A percentile compares a stretch with the other conserved stretches of the same genome.
Evolutionary conservation across 1,284 basidiomycete species (phyloP).

Genomic region (Agaricales sp.): DNA sequence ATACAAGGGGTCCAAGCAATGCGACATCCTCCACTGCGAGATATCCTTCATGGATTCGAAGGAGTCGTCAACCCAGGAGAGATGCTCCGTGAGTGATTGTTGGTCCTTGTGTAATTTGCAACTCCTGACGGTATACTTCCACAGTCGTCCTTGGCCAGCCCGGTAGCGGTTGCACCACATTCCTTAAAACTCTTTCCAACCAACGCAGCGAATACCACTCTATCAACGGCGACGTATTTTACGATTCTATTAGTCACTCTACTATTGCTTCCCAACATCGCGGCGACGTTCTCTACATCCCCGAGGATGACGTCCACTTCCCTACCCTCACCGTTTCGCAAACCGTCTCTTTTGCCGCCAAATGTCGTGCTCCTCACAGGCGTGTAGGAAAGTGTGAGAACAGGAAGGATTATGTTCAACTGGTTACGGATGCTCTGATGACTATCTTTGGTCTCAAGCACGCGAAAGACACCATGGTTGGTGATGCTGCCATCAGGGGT

Average conservation of each 20-base stretch:
- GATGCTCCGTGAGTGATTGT: conserved; percentile 20
- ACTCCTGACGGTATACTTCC: conserved; percentile 2
- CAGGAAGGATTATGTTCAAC: conserved; percentile 32
- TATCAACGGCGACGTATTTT: conserved; percentile 22
- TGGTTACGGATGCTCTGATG: neutral
- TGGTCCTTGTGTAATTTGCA: neutral
- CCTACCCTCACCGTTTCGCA: conserved; percentile 65
- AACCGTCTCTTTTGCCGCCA: conserved; percentile 56
- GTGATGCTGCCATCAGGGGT: conserved; percentile 66
- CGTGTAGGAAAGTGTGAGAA: conserved; percentile 25
- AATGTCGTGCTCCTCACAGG: conserved; percentile 43
- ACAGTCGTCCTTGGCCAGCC: conserved; percentile 28
- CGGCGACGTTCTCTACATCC: conserved; percentile 60
- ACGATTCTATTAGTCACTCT: conserved; percentile 23
- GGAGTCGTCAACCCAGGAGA: conserved; percentile 25
- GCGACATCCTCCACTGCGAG: conserved; percentile 14
- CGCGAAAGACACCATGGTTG: conserved; percentile 49
- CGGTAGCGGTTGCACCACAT: conserved; percentile 28
- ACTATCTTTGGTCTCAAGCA: conserved; percentile 34
- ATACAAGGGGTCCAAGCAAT: conserved; percentile 8
- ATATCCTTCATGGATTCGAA: conserved; percentile 21
- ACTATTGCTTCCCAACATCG: conserved; percentile 45
- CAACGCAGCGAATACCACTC: conserved; percentile 23
- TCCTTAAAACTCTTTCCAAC: conserved; percentile 31
- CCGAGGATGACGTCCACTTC: conserved; percentile 69